Evolutionary conservation across 2,329 filamentous ascomycete species (phyloP).

Genomic region (Diaporthe helianthi): DNA sequence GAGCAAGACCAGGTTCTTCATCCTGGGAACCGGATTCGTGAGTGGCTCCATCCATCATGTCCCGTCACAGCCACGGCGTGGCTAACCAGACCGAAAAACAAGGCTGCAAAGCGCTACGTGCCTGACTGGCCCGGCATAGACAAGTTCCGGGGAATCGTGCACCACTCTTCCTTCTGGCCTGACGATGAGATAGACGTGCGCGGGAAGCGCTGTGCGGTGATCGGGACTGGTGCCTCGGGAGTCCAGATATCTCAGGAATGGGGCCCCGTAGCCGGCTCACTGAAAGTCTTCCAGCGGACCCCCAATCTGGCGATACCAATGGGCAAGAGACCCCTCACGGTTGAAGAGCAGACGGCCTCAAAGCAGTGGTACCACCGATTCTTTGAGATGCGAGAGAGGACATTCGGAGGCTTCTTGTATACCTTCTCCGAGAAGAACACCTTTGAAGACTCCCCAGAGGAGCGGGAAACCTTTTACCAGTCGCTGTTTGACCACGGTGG

Average conservation of each 20-base stretch:
- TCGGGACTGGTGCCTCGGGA: slow-evolving; percentile 70
- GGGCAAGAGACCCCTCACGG: slow-evolving; percentile 55
- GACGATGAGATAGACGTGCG: slow-evolving; percentile 61
- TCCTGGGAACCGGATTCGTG: slow-evolving; percentile 61
- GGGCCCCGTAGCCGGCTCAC: slow-evolving; percentile 56
- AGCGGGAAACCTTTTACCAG: slow-evolving; percentile 58
- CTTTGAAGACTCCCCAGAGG: slow-evolving; percentile 58
- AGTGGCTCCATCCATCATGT: slow-evolving; percentile 36
- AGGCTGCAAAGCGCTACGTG: slow-evolving; percentile 66
- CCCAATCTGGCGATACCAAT: slow-evolving; percentile 72
- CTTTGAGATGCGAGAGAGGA: slow-evolving; percentile 59
- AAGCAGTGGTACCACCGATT: slow-evolving; percentile 57
- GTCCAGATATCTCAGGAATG: slow-evolving; percentile 70
- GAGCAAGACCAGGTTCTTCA: slow-evolving; percentile 57
- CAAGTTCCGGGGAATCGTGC: slow-evolving; percentile 64
- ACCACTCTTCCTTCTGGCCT: slow-evolving; percentile 69
- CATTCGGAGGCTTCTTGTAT: slow-evolving; percentile 66
- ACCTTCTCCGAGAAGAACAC: slow-evolving; percentile 61
- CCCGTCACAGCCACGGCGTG: not conserved
- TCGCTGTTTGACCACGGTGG: slow-evolving; percentile 58
- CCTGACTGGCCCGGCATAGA: slow-evolving; percentile 67
- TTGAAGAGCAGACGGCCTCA: slow-evolving; percentile 55
- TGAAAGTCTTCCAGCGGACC: slow-evolving; percentile 71
- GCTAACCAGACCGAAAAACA: not conserved
- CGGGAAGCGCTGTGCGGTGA: slow-evolving; percentile 66